These are phyloP conservation scores for Pyrenopolyporus hunteri DNA, from an alignment of 495 filamentous ascomycete genomes.

Conservation along the genomic window DNA sequence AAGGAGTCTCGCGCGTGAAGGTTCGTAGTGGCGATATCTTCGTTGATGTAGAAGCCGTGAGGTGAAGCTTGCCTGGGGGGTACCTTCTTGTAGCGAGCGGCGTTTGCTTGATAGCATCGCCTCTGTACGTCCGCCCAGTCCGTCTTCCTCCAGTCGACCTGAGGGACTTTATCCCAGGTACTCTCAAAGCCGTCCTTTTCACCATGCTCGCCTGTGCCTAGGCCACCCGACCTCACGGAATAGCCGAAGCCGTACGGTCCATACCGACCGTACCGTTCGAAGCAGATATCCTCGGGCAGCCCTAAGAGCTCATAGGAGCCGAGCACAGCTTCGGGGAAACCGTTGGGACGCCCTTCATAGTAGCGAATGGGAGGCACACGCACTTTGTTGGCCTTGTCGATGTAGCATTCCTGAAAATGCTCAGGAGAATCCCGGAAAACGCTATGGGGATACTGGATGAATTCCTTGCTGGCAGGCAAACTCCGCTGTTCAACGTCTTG, in stretches of 20 bases:
- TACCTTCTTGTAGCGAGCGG: slow-evolving; percentile 65
- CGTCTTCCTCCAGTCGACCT: slow-evolving; percentile 75
- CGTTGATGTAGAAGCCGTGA: slow-evolving; percentile 52
- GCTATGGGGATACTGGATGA: slow-evolving; percentile 50
- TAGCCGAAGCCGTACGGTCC: slow-evolving; percentile 94
- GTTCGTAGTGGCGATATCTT: slow-evolving; percentile 16
- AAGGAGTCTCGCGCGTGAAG: slow-evolving; percentile 29
- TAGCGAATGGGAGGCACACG: slow-evolving; percentile 70
- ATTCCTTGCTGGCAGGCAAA: slow-evolving; percentile 57
- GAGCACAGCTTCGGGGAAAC: slow-evolving; percentile 81
- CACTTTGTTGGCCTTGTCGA: slow-evolving; percentile 67
- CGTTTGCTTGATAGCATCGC: slow-evolving; percentile 71
- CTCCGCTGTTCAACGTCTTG: slow-evolving; percentile 39
- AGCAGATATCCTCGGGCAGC: slow-evolving; percentile 86
- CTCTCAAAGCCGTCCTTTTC: slow-evolving; percentile 75
- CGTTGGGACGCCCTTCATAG: slow-evolving; percentile 74
- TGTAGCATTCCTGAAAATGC: slow-evolving; percentile 69
- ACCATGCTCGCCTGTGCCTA: slow-evolving; percentile 78
- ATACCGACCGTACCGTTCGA: slow-evolving; percentile 86
- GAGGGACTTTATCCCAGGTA: slow-evolving; percentile 69
- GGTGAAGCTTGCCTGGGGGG: slow-evolving; percentile 46
- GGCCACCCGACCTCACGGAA: slow-evolving; percentile 72
- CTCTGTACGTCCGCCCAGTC: slow-evolving; percentile 78
- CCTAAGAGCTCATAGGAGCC: slow-evolving; percentile 83
- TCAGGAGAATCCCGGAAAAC: slow-evolving; percentile 38